Percentiles rank a stretch among this genome's conserved stretches.
Conservation (phyloP, 108 stramenopile species). For the Skeletonema marinoi region DNA sequence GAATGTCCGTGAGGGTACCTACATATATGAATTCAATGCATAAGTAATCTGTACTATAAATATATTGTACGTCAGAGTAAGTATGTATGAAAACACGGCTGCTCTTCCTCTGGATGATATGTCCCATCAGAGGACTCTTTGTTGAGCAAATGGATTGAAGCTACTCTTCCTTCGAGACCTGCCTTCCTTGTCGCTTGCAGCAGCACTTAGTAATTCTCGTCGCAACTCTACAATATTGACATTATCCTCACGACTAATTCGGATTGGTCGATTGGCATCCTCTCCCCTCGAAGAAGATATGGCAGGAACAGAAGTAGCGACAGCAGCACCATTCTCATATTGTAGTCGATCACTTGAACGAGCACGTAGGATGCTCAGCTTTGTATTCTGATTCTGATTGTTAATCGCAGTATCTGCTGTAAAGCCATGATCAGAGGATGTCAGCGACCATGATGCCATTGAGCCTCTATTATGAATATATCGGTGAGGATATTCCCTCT, state of each 20-base stretch:
- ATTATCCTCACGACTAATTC: slow-evolving; percentile 1
- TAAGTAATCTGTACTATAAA: no score
- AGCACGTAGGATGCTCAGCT: background rate
- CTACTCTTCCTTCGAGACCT: background rate
- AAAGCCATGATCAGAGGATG: background rate
- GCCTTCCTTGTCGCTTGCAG: background rate
- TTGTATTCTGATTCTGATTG: background rate
- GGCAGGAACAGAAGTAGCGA: background rate
- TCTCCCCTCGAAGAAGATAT: background rate
- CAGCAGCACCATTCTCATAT: background rate
- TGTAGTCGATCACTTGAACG: background rate
- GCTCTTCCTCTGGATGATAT: no score
- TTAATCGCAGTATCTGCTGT: background rate
- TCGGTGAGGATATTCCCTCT: background rate
- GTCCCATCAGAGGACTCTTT: no score
- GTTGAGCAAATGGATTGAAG: background rate
- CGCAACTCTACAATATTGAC: background rate
- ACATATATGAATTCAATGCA: no score
- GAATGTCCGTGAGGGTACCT: no score
- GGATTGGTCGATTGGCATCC: background rate
- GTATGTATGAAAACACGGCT: no score
- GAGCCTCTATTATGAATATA: background rate
- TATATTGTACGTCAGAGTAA: no score
- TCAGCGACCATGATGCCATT: background rate
- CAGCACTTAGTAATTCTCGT: background rate